Base-by-base conservation (phyloP, 257 asterid species). In the Plantago elongata region DNA sequence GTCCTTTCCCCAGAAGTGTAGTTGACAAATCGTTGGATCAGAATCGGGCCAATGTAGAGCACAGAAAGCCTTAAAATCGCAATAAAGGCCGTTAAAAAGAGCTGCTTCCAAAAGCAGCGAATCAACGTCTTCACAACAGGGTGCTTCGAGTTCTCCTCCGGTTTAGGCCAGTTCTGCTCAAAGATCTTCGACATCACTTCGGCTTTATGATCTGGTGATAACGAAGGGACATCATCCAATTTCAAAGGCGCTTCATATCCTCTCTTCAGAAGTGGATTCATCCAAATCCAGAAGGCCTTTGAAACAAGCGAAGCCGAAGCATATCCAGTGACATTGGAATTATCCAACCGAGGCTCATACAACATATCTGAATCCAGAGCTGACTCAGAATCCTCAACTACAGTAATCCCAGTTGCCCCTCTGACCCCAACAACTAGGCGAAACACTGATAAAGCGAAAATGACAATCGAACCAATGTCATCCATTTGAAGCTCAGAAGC, bases 281-380 rank as follows among this genome's bases (percentile, higher is more conserved):
- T 62, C 99, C 99, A 93, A 37, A 86, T 11, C 97, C 95, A 93
- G 59, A 93, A 89, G 0, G 88, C 72, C 70, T 77, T 83, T 0
- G 97, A 87, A 7, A 87, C 3, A 11, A 89, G 3, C 12, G 99
- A 89, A 8, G 96, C 99, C 0, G 95, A 78, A 66, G 94, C 91
- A 66, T 51, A 93, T 37, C 85, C 83, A n/a, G 80, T 83, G 48
- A 79, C 83, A 11, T 64, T 71, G 6, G 91, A 71, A 61, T 81
- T 73, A 9, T 81, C 89, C 60, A 52, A 43, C 61, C 72, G 64
- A 9, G 81, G 66, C 45, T 84, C 88, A 7, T 62, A 63, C 43
- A 54, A 69, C 16, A 45, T 18, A 50, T 76, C 81, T 12, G 54
- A 57, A 62, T 79, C 74, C 60, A 34, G n/a, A n/a, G 7, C 69